Evolutionary conservation across 805 yeast genomes (phyloP), one percentile per base, ranked within the genome.

Genomic region (Hyphopichia homilentoma): DNA sequence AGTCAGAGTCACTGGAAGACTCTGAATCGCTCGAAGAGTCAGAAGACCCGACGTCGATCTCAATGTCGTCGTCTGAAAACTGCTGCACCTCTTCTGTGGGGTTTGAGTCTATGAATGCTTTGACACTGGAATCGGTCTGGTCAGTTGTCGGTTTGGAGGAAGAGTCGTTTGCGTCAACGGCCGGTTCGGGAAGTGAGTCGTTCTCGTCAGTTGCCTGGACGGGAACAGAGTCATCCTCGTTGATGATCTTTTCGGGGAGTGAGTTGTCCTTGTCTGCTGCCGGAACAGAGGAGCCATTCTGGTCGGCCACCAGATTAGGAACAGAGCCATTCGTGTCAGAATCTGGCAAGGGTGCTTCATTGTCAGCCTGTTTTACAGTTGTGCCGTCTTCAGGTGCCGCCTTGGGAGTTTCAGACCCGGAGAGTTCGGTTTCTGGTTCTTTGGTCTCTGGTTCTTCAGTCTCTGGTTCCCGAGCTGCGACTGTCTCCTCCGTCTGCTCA

Each of bases 31-130:
- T 33, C 1, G 33, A 43, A 11, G 41, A 40, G 7, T 35, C 37
- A 15, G 39, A 29, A 4, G 29, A 18, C n/a, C n/a, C n/a, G 4
- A 25, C 18, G 14, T 45, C 52, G 2, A 53, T 35, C 13, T 45
- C 42, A 15, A 56, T 50, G 4, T 56, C 60, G 29, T 56, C 62
- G 34, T 56, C 62, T 3, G 61, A 56, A n/a, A 41, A 38, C 9
- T 37, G 35, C 7, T 40, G 40, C 21, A 43, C 22, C 7, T 30
- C 39, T 20, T 34, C 45, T 4, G 27, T 24, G 7, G 22, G 8
- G 22, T 8, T 21, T 21, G 22, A 11, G 8, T 21, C 11, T n/a
- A 5, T 25, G 14, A 25, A 11, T 11, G 27, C 27, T 8, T 9
- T 7, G 5, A n/a, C n/a, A 21, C 24, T 13, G 12, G 24, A 3